phyloP scores from a whole-genome alignment of 1,284 basidiomycete genomes.

The Phenoliferia sp. region DNA sequence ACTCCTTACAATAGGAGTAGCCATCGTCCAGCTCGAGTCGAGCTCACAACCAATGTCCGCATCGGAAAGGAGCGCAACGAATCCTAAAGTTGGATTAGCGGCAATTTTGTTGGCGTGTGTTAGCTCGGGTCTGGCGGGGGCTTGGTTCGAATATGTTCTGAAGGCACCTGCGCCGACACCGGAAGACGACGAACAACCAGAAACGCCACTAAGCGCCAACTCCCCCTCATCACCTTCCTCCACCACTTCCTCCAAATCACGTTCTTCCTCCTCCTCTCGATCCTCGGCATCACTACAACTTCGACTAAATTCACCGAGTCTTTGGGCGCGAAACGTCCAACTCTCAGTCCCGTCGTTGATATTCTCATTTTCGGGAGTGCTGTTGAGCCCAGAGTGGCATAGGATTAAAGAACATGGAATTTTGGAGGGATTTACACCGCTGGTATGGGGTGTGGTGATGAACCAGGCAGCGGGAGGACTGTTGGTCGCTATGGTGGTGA shows the following conservation, averaged over 20 bases:
- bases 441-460: constrained; percentile 35
- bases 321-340: constrained; percentile 33
- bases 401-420: neutral
- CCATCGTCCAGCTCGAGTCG: constrained; percentile 28
- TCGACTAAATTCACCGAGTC: constrained; percentile 8
- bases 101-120: constrained; percentile 35
- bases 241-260: neutral
- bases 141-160: constrained; percentile 33
- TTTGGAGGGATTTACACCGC: constrained; percentile 26
- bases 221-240: neutral
- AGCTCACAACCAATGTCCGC: constrained; percentile 8
- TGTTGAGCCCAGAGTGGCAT: constrained; percentile 8
- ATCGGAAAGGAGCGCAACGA: neutral
- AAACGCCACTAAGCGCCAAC: neutral
- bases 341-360: constrained; percentile 33
- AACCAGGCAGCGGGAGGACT: constrained; percentile 35
- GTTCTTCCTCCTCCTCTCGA: constrained; percentile 1
- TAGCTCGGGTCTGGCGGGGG: constrained; percentile 22
- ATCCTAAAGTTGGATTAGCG: constrained; percentile 25
- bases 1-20: constrained; percentile 33
- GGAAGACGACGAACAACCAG: neutral
- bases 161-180: constrained; percentile 3
- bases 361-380: constrained; percentile 28
- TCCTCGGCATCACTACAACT: neutral
- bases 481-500: constrained; percentile 30